These are phyloP conservation scores for Ophiostoma angusticollis DNA, from an alignment of 2,329 filamentous ascomycete species.

Conservation along the genomic window DNA sequence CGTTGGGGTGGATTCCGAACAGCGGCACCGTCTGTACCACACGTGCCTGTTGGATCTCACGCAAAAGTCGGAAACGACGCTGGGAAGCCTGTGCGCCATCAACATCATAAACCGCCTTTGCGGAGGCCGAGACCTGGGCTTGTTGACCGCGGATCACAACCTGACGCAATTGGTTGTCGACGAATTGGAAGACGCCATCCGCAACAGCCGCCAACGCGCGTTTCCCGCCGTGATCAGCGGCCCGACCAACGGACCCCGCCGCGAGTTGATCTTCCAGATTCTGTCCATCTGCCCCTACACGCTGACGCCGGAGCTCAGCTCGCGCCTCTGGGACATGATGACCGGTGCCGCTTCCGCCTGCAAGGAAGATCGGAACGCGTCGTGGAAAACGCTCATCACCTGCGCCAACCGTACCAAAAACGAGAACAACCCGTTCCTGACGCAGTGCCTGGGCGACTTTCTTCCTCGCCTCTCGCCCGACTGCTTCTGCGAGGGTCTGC, in stretches of 20 bases:
- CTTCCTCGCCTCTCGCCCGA: constrained; percentile 43
- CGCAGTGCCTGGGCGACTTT: constrained; percentile 40
- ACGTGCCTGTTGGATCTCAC: constrained; percentile 58
- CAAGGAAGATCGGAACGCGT: constrained; percentile 47
- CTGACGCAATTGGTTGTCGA: constrained; percentile 49
- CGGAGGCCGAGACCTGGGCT: constrained; percentile 37
- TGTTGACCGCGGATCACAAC: constrained; percentile 47
- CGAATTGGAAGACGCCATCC: constrained; percentile 47
- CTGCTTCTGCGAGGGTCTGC: constrained; percentile 47
- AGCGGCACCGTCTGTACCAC: constrained; percentile 49
- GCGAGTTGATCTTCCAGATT: constrained; percentile 44
- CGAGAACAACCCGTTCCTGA: constrained; percentile 47
- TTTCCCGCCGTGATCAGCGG: constrained; percentile 34
- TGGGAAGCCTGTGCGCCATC: constrained; percentile 62
- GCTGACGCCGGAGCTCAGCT: constrained; percentile 48
- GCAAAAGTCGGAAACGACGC: constrained; percentile 46
- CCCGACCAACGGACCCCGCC: constrained; percentile 37
- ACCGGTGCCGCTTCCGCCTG: constrained; percentile 52
- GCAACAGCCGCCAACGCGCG: constrained; percentile 26
- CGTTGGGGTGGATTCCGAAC: constrained; percentile 38
- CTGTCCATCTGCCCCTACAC: constrained; percentile 44
- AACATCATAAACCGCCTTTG: constrained; percentile 34
- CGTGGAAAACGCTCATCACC: constrained; percentile 54
- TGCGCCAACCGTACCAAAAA: constrained; percentile 29
- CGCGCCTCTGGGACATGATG: constrained; percentile 57